Base-by-base conservation (phyloP, 2,329 filamentous ascomycete species). In the Cercospora sp. region DNA sequence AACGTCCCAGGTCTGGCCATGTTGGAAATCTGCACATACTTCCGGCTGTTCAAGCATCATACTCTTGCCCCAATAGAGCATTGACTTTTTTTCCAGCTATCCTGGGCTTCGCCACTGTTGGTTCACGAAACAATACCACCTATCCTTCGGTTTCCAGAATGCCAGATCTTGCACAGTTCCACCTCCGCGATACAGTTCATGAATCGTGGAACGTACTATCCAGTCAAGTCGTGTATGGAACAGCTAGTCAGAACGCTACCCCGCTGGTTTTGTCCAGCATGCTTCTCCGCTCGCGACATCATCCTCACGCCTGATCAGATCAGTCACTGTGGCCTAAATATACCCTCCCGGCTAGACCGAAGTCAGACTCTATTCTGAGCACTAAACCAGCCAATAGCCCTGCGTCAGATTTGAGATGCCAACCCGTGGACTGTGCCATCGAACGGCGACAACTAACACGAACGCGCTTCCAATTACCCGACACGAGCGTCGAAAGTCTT, bases 321-420 rank as follows among this genome's bases (percentile, higher is more conserved):
- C 33, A 33, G 13, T 48, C 33, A 2, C 10, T 36, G 30, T 36
- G 30, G 33, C 31, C 62, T 64, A 64, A 57, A 64, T 64, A 39
- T 64, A 64, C 62, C 16, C 16, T 30, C 62, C 62, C 33, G 23
- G 62, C 51, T 58, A 59, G 48, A 36, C 20, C 18, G 53, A 64
- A 45, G 51, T 64, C 62, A 64, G 51, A 64, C 51, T 30, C 51
- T 58, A 64, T 64, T 58, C 61, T 64, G 62, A 64, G 62, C 12
- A 23, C 28, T 13, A 7, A n/a, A 64, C 28, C 53, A 64, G 51
- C 62, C 62, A 64, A 64, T 64, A 31, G 36, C 16, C 57, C 36
- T 45, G n/a, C 31, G 45, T 28, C 23, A 45, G 13, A 64, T 33
- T 9, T n/a, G 26, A 26, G 51, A 58, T 18, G 31, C 30, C 62